phyloP scores from a whole-genome alignment of 495 filamentous ascomycete genomes.

The Viridothelium virens region DNA sequence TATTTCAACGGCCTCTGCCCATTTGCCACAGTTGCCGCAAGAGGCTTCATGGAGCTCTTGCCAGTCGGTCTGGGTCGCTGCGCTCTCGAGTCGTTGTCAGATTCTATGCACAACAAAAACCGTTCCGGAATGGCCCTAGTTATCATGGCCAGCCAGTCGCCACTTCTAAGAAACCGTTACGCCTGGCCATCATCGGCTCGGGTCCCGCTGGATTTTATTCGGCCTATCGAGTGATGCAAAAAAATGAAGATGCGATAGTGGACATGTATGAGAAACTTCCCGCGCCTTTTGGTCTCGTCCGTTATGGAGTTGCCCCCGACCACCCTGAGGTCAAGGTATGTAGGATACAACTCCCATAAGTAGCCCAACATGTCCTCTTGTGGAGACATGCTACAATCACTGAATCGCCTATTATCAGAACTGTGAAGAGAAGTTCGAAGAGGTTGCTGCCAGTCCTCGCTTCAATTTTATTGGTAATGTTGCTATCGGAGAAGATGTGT shows the following conservation, averaged over 20 bases:
- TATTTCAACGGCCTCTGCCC: neutral
- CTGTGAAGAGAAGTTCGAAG: constrained; percentile 85
- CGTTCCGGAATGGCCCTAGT: neutral
- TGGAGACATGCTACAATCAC: neutral
- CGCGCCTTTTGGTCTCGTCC: constrained; percentile 82
- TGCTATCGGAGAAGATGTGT: constrained; percentile 64
- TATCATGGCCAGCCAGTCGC: constrained; percentile 17
- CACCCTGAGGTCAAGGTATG: constrained; percentile 95
- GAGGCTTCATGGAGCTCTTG: neutral
- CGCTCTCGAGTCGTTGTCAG: neutral
- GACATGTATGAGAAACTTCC: constrained; percentile 97
- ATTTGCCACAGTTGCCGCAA: neutral
- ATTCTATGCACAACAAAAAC: neutral
- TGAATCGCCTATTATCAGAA: constrained; percentile 50
- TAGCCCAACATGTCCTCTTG: neutral
- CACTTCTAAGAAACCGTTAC: constrained; percentile 49
- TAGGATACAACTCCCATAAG: neutral
- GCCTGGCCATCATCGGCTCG: constrained; percentile 85
- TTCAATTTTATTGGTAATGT: constrained; percentile 94
- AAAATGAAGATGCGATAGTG: constrained; percentile 60
- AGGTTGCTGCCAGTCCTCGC: constrained; percentile 68
- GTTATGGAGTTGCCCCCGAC: constrained; percentile 92
- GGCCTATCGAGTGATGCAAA: constrained; percentile 71
- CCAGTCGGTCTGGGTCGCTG: neutral
- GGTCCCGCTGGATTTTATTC: constrained; percentile 96